These are phyloP conservation scores for Solanum clarkiae DNA, from an alignment of 257 asterid species.

Conservation along the genomic window DNA sequence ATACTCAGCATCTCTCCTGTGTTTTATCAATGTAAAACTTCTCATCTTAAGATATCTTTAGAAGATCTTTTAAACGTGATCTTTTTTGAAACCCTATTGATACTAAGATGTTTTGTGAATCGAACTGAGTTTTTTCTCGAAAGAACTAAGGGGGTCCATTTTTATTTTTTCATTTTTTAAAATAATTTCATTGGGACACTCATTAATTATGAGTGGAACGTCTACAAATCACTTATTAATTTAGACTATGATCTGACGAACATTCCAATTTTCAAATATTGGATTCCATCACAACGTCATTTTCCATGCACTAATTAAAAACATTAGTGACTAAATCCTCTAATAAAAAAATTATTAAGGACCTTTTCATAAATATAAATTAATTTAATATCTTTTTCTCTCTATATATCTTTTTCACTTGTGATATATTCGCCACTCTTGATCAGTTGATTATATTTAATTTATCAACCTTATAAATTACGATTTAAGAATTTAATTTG, in stretches of 20 bases:
- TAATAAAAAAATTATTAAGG: background rate
- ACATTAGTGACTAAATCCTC: background rate
- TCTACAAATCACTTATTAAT: background rate
- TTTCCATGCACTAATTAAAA: background rate
- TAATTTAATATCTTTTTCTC: background rate
- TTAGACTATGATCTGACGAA: background rate
- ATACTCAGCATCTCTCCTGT: too few species aligned
- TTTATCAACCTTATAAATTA: background rate
- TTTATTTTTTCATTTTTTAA: background rate
- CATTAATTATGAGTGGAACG: background rate
- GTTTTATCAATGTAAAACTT: rapidly evolving
- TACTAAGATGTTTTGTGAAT: rapidly evolving
- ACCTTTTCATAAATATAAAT: background rate
- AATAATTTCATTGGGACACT: background rate
- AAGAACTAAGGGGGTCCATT: background rate
- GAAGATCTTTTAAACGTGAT: too few species aligned
- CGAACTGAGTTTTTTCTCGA: background rate
- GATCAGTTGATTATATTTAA: background rate
- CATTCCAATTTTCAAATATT: background rate
- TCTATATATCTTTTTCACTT: background rate
- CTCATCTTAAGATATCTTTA: too few species aligned
- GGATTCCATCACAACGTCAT: background rate
- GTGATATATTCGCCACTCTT: background rate
- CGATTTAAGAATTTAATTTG: background rate
- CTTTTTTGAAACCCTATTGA: rapidly evolving